A percentile compares a stretch with the other conserved stretches of the same genome.
phyloP scores from a whole-genome alignment of 495 filamentous ascomycete species.

The Pyrenula massariospora region DNA sequence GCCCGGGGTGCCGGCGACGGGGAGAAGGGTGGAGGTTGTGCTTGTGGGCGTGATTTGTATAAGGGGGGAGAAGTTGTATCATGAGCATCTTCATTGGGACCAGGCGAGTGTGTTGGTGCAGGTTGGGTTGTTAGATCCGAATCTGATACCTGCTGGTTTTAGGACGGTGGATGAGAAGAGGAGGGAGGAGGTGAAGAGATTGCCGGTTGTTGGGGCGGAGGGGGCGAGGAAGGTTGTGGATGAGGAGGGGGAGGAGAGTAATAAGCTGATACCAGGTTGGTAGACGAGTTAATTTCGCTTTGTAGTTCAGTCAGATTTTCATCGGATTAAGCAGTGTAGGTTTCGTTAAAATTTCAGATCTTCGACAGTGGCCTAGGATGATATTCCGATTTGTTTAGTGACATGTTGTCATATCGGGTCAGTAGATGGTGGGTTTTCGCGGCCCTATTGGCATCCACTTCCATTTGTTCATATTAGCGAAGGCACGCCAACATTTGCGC shows the following conservation, averaged over 20 bases:
- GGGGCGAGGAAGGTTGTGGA: conserved; percentile 55
- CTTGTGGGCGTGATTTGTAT: conserved; percentile 67
- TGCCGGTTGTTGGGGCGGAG: conserved; percentile 62
- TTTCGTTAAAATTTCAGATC: no score
- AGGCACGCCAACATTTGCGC: no score
- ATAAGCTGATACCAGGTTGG: conserved; percentile 46
- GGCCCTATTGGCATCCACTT: no score
- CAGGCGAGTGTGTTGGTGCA: conserved; percentile 72
- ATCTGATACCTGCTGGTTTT: conserved; percentile 26
- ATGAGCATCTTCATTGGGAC: conserved; percentile 84
- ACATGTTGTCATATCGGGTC: no score
- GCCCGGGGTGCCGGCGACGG: conserved; percentile 63
- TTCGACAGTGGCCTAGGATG: no score
- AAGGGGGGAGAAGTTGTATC: conserved; percentile 60
- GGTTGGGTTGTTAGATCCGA: conserved; percentile 60
- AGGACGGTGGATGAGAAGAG: conserved; percentile 5
- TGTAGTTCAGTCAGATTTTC: no score
- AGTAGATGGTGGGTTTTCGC: no score
- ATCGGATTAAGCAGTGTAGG: no score
- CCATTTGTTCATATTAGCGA: no score
- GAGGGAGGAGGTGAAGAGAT: conserved; percentile 38
- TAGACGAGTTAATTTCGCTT: no score
- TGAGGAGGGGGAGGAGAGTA: conserved; percentile 41
- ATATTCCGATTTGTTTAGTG: no score
- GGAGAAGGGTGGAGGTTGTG: conserved; percentile 53